A percentile compares a stretch with the other conserved stretches of the same genome.
phyloP scores from a whole-genome alignment of 805 yeast genomes.

The Metschnikowia continentalis region DNA sequence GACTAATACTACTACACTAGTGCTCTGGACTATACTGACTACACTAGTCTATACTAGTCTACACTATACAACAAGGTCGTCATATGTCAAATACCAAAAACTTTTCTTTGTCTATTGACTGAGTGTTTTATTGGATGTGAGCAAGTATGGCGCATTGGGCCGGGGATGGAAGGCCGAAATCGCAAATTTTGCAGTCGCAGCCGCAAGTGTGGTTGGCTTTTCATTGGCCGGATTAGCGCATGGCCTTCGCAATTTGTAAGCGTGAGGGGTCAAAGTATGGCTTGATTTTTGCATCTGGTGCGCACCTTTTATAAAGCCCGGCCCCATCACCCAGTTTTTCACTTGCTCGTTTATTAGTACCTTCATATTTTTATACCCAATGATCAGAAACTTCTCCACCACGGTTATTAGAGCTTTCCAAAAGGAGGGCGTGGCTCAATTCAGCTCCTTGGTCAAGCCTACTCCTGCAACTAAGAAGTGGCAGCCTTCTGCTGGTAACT shows the following conservation, averaged over 20 bases:
- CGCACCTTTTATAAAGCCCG: neutral
- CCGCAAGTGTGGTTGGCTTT: neutral
- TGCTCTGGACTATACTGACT: too few relatives aligned
- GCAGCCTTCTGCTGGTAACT: conserved; percentile 36
- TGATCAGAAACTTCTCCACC: conserved; percentile 25
- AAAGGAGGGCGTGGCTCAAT: conserved; percentile 27
- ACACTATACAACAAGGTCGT: too few relatives aligned
- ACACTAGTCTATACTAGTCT: too few relatives aligned
- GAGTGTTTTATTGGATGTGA: neutral
- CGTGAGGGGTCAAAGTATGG: conserved; percentile 4
- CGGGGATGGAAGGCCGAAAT: neutral
- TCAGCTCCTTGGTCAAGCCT: conserved; percentile 22
- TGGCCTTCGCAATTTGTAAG: neutral
- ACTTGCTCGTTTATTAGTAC: neutral
- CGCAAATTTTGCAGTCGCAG: conserved; percentile 1
- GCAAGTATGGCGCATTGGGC: neutral
- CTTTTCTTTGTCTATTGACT: neutral
- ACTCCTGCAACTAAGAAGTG: conserved; percentile 26
- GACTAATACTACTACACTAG: too few relatives aligned
- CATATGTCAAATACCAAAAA: too few relatives aligned
- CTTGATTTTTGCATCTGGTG: conserved; percentile 2
- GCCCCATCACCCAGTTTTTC: neutral
- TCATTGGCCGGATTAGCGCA: conserved; percentile 2
- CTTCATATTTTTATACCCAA: neutral
- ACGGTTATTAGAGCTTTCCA: conserved; percentile 21